These are phyloP conservation scores for Aspergillus brasiliensis DNA, from an alignment of 2,329 filamentous ascomycete species.

Conservation along the genomic window DNA sequence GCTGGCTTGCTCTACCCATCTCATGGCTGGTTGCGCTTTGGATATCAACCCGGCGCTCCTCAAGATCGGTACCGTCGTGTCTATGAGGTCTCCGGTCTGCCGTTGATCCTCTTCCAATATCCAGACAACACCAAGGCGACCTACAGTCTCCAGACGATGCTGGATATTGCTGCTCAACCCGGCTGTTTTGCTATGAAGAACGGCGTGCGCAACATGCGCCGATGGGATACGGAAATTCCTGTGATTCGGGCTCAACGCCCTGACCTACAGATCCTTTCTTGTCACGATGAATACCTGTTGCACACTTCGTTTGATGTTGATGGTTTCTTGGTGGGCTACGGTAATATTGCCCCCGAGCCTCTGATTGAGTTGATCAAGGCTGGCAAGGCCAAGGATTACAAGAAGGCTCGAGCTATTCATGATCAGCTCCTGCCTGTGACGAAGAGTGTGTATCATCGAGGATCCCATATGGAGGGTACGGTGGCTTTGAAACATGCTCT, in stretches of 20 bases:
- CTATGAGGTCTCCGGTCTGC: too few species aligned
- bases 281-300: too few species aligned
- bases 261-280: too few species aligned
- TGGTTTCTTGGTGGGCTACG: too few species aligned
- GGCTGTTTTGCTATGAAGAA: conserved; percentile 61
- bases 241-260: conserved; percentile 45
- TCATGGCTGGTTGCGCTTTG: conserved; percentile 59
- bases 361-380: too few species aligned
- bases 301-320: too few species aligned
- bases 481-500: conserved; percentile 56
- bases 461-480: conserved; percentile 59
- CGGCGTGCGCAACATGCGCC: conserved; percentile 59
- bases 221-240: conserved; percentile 59
- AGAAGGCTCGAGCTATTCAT: conserved; percentile 52
- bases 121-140: too few species aligned
- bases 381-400: conserved; percentile 33
- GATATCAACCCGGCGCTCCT: conserved; percentile 56
- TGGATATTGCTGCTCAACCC: conserved; percentile 56
- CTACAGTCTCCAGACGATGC: conserved; percentile 49
- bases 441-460: conserved; percentile 57
- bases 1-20: conserved; percentile 57
- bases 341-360: too few species aligned
- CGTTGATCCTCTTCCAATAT: too few species aligned
- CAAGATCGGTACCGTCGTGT: conserved; percentile 56
- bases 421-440: conserved; percentile 55